Evolutionary conservation across 192 early-diverging fungal genomes (phyloP).

Genomic region (Podila epigama): DNA sequence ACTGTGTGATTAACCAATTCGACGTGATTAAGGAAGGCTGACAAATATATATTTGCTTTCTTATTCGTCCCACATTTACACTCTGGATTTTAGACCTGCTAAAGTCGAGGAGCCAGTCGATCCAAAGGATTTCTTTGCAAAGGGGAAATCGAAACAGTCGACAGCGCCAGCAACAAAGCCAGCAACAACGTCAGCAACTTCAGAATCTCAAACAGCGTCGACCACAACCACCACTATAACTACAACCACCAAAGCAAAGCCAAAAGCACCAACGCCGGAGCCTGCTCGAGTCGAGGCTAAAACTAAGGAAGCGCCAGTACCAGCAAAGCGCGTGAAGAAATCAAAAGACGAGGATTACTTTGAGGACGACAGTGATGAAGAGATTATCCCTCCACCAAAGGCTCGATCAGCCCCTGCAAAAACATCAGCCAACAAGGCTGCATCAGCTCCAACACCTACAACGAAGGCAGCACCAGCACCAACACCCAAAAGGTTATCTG

Average conservation of each 20-base stretch:
- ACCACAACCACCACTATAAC: not conserved
- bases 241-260: not conserved
- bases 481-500: not conserved
- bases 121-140: conserved; percentile 43
- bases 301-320: not conserved
- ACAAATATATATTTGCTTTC: not conserved
- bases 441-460: not conserved
- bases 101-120: conserved; percentile 15
- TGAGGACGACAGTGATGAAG: conserved; percentile 30
- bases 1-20: not conserved
- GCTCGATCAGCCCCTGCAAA: not conserved
- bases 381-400: conserved; percentile 19
- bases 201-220: not conserved
- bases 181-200: not conserved
- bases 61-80: no score
- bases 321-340: conserved; percentile 22
- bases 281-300: not conserved
- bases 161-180: not conserved
- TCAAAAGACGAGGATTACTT: conserved; percentile 20
- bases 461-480: conserved; percentile 9
- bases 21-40: not conserved
- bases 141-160: conserved; percentile 17
- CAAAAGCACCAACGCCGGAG: not conserved
- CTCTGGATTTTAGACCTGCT: conserved; percentile 3
- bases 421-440: conserved; percentile 1